A percentile compares a stretch with the other conserved stretches of the same genome.
Conservation (phyloP, 345 rosid genomes). For the Turnera subulata region DNA sequence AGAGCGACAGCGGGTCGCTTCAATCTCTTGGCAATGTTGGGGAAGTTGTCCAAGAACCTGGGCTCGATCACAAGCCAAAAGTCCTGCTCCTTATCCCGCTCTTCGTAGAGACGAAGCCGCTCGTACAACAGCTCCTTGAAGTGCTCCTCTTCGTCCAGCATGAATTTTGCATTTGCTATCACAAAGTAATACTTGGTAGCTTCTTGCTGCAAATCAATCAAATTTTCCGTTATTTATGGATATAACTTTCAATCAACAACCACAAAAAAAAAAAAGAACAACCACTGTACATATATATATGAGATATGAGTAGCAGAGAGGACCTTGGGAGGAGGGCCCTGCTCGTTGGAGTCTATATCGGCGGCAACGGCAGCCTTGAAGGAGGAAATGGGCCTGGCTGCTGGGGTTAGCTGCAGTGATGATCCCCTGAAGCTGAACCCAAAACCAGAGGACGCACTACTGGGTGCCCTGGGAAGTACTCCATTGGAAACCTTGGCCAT, state of each 20-base stretch:
- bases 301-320: constrained; percentile 24
- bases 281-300: no score
- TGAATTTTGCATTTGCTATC: constrained; percentile 90
- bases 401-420: background rate
- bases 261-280: background rate
- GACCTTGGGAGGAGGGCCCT: constrained; percentile 25
- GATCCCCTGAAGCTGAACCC: background rate
- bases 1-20: constrained; percentile 94
- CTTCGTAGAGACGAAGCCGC: constrained; percentile 65
- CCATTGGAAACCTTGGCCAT: background rate
- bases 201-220: constrained; percentile 24
- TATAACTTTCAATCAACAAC: background rate
- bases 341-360: constrained; percentile 36
- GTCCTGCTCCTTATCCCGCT: constrained; percentile 60
- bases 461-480: background rate
- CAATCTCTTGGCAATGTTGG: constrained; percentile 67
- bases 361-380: constrained; percentile 45
- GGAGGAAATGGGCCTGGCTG: constrained; percentile 16
- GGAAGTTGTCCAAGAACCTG: constrained; percentile 80
- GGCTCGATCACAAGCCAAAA: constrained; percentile 97
- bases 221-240: background rate
- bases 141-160: constrained; percentile 98
- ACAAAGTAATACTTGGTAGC: constrained; percentile 58
- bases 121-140: constrained; percentile 80
- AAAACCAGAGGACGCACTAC: background rate